phyloP scores from a whole-genome alignment of 495 filamentous ascomycete genomes.

The Penicillium tannophilum region DNA sequence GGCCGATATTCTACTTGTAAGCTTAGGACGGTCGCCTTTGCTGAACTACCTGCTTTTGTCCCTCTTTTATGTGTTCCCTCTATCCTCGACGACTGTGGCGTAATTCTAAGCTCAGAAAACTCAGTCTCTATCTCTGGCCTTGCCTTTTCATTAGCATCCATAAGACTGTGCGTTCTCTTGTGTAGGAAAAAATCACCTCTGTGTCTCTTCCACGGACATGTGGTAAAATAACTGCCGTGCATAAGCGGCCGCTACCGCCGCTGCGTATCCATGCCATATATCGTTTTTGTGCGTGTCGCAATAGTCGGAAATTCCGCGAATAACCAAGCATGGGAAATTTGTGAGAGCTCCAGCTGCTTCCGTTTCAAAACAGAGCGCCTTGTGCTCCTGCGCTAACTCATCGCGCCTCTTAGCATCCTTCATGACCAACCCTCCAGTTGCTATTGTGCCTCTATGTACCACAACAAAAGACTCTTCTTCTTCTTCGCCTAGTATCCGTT shows the following conservation, averaged over 20 bases:
- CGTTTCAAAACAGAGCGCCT: conserved; percentile 24
- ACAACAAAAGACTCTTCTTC: conserved; percentile 11
- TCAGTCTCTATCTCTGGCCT: no score
- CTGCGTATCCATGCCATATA: neutral
- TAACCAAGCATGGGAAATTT: neutral
- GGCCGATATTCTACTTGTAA: neutral
- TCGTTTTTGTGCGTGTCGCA: conserved; percentile 4
- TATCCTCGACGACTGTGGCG: no score
- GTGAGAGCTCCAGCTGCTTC: neutral
- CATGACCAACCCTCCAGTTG: conserved; percentile 37
- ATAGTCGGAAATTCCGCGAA: conserved; percentile 1
- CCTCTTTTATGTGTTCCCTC: no score
- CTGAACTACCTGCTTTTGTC: neutral
- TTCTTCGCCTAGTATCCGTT: conserved; percentile 12
- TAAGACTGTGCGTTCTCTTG: neutral
- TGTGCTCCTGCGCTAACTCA: conserved; percentile 8
- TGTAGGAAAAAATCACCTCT: neutral
- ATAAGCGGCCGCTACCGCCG: neutral
- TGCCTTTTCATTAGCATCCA: no score
- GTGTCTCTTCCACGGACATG: neutral
- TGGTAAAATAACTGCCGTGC: neutral
- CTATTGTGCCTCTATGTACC: conserved; percentile 40
- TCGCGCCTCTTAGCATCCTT: conserved; percentile 30
- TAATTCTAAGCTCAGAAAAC: no score
- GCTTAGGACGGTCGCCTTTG: neutral